phyloP scores from a whole-genome alignment of 148 eudicot species.

The Polygonum aviculare region DNA sequence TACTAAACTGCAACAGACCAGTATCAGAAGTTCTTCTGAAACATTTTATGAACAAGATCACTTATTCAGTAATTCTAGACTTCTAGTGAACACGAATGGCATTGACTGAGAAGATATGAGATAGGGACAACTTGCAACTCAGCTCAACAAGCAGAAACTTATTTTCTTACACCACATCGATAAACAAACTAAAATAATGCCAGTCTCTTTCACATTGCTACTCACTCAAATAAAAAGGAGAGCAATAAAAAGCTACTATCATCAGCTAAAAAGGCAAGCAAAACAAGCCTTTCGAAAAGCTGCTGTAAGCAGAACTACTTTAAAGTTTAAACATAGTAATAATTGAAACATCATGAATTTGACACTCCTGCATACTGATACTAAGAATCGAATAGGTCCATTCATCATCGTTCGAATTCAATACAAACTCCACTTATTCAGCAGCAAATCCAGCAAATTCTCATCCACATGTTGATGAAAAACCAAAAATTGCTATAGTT shows the following conservation, averaged over 20 bases:
- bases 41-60: neutral
- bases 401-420: neutral
- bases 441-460: neutral
- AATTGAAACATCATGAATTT: neutral
- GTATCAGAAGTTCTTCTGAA: neutral
- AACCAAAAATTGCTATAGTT: neutral
- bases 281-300: neutral
- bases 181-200: neutral
- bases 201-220: neutral
- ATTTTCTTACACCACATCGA: neutral
- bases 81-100: neutral
- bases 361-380: neutral
- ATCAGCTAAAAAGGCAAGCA: neutral
- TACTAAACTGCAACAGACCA: neutral
- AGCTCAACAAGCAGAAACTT: too few species aligned
- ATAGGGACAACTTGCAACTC: neutral
- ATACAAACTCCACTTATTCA: neutral
- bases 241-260: neutral
- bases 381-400: neutral
- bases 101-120: neutral
- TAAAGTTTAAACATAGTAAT: neutral
- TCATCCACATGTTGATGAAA: neutral
- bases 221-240: neutral
- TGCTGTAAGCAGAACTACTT: neutral
- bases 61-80: neutral